Percentiles rank a stretch among this genome's conserved stretches.
These are phyloP conservation scores for Alternaria burnsii DNA, from an alignment of 2,329 filamentous ascomycete species.

Conservation along the genomic window DNA sequence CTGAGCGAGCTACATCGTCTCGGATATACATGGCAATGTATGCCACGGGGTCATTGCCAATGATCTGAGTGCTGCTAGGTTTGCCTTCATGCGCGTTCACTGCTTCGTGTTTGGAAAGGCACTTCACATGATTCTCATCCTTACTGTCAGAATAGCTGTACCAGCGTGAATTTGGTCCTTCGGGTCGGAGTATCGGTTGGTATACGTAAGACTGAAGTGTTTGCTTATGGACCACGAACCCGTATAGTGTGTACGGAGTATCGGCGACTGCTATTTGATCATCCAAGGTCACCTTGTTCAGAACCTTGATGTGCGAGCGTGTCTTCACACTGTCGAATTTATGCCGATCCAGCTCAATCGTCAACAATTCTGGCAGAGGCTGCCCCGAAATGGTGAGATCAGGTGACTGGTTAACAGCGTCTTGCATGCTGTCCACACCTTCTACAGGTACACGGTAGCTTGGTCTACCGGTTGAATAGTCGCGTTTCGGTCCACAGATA, in stretches of 20 bases:
- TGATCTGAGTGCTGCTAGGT: slow-evolving; percentile 45
- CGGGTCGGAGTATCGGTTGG: slow-evolving; percentile 67
- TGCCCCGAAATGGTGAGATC: slow-evolving; percentile 33
- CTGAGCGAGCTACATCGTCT: slow-evolving; percentile 53
- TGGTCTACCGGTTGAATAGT: slow-evolving; percentile 44
- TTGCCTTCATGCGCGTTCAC: slow-evolving; percentile 62
- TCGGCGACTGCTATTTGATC: slow-evolving; percentile 61
- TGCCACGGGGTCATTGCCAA: slow-evolving; percentile 59
- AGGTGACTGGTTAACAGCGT: slow-evolving; percentile 50
- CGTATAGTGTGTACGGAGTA: slow-evolving; percentile 65
- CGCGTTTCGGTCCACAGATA: slow-evolving; percentile 57
- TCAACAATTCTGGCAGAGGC: slow-evolving; percentile 59
- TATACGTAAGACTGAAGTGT: slow-evolving; percentile 66
- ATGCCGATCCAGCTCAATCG: slow-evolving; percentile 66
- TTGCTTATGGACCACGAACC: slow-evolving; percentile 68
- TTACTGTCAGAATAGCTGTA: slow-evolving; percentile 65
- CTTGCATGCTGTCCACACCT: slow-evolving; percentile 51
- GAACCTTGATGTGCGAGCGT: slow-evolving; percentile 65
- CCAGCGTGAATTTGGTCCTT: slow-evolving; percentile 65
- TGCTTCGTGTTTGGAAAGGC: slow-evolving; percentile 65
- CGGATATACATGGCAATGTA: slow-evolving; percentile 67
- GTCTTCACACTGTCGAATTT: slow-evolving; percentile 60
- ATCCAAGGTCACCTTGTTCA: slow-evolving; percentile 64
- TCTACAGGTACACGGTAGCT: slow-evolving; percentile 49
- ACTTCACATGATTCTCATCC: slow-evolving; percentile 64